Conservation (phyloP, 805 yeast genomes). For the Nakazawaea molendinolei region DNA sequence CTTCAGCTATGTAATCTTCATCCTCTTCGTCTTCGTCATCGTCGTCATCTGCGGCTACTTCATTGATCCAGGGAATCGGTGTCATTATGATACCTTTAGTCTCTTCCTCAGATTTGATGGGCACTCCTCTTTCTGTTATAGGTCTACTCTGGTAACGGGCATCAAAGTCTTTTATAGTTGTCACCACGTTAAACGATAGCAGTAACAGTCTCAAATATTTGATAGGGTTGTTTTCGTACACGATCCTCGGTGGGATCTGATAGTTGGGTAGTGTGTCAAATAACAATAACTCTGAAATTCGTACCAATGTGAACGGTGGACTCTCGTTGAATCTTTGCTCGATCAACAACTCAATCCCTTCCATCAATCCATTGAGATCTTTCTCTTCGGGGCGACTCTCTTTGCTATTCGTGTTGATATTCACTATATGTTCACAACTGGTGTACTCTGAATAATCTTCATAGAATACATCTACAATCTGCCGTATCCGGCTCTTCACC, state of each 20-base stretch:
- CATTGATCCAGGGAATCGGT: conserved; percentile 4
- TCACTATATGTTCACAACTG: conserved; percentile 7
- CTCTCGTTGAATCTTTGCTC: conserved; percentile 1
- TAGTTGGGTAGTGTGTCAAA: not conserved
- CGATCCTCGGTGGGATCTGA: not conserved
- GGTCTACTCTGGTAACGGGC: not conserved
- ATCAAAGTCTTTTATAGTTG: conserved; percentile 4
- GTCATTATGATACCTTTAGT: conserved; percentile 7
- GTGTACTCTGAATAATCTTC: conserved; percentile 1
- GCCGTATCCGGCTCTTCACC: conserved; percentile 1
- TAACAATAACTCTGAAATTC: conserved; percentile 10
- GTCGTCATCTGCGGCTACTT: conserved; percentile 11
- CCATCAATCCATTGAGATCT: not conserved
- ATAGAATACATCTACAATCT: conserved; percentile 2
- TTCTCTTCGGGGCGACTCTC: conserved; percentile 7
- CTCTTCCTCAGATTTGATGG: not conserved
- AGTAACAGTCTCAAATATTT: conserved; percentile 11
- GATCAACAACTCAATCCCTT: not conserved
- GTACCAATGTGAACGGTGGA: conserved; percentile 12
- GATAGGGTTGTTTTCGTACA: conserved; percentile 4
- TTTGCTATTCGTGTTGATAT: conserved; percentile 4
- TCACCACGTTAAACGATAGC: conserved; percentile 10
- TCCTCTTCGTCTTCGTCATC: conserved; percentile 10
- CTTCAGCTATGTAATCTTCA: too few relatives aligned
- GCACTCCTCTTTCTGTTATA: conserved; percentile 1